Evolutionary conservation across 2,329 filamentous ascomycete species (phyloP), one percentile per base, ranked within the genome.

Genomic region (Epicoccum nigrum): DNA sequence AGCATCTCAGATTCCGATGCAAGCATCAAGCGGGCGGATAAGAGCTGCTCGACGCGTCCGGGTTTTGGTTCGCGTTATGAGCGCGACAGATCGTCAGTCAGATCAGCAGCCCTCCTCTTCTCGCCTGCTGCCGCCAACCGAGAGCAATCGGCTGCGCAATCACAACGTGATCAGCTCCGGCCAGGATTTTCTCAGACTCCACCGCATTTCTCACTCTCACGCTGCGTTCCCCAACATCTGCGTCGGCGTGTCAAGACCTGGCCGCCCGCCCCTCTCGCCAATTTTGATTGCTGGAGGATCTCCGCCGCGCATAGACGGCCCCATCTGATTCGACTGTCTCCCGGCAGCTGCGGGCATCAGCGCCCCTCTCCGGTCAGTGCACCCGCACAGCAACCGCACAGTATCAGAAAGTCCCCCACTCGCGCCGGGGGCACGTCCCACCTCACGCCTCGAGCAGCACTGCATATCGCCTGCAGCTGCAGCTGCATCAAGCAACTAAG

Each of bases 61-160:
- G 19, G 28, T 21, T 25, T 32, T 25, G 48, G 32, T 39, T 60
- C 53, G 57, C 55, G 57, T 60, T 43, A 43, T 4, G 23, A 48
- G 23, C 54, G 51, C 53, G 52, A 45, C 16, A 19, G 54, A 61
- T 59, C 51, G 45, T 45, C 53, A 20, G 23, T 9, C 23, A 32
- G 56, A 61, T 61, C 58, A 48, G 54, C 56, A 48, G 54, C 56
- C 49, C 57, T 56, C 57, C 59, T 50, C 58, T 49, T 55, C 39
- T 49, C 15, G 31, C 28, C 15, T 17, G 21, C 30, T 58, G 51
- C 55, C 59, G 55, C 48, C 52, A 39, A 45, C 54, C 56, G 45
- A 37, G 16, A 35, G 41, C 30, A 33, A 51, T 35, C 41, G 23
- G 12, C 17, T 6, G 16, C 16, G 33, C 40, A 27, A 17, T 39